Base-by-base conservation (phyloP, 176 grass and related monocot species). In the Echinochloa phyllopogon region DNA sequence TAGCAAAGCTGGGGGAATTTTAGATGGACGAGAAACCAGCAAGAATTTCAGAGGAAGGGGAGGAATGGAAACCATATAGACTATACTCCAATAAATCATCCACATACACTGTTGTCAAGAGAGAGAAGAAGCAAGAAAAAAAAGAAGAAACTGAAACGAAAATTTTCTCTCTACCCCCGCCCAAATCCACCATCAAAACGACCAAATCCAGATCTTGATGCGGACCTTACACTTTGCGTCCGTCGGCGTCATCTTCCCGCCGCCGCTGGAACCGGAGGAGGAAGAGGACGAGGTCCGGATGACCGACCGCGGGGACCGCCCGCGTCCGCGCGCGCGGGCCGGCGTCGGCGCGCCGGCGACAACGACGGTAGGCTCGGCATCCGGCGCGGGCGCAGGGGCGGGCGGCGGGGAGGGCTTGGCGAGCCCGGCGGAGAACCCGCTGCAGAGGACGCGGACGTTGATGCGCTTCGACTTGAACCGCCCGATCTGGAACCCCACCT, bases 121-220 rank as follows among this genome's bases (percentile, higher is more conserved):
- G 13, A 0, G 61, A 77, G 44, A 68, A 82, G 77, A 40, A 41
- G 39, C 37, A 68, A 55, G 65, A 17, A 68, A 59, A 27, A 87
- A 14, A 48, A 25, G 13, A 5, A 53, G 50, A 67, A 80, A 68
- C 5, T 27, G 51, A 70, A 78, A 70, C 36, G 44, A 80, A 80
- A 71, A 86, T 86, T 45, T 56, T 74, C 67, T 84, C 83, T 74
- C 74, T 83, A 51, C 39, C 85, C 66, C 29, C 20, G 27, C 61
- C 47, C 82, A 82, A 65, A 75, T 8, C 66, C 13, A 5, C 49
- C 61, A 60, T 91, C 89, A 98, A 91, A 95, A 85, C 51, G 96
- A 90, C 93, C 96, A 95, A 85, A 88, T 95, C 93, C 93, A 98
- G 87, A 95, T 88, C 91, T 98, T 98, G 47, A 95, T 89, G 11